Evolutionary conservation across 495 filamentous ascomycete genomes (phyloP).

Genomic region (Xylaria grammica): DNA sequence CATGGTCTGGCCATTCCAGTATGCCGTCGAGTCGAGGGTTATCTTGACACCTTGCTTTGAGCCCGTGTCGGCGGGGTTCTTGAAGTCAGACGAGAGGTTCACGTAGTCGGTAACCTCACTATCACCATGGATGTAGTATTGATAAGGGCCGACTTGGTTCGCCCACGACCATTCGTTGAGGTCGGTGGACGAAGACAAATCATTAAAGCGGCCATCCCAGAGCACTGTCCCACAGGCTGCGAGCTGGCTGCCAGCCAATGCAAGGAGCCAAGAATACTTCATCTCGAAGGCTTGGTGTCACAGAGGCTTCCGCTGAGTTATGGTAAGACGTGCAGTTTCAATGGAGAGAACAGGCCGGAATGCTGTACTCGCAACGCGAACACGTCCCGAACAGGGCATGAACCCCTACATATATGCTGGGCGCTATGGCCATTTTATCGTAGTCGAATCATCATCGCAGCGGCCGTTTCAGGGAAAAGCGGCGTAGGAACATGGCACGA

Average conservation of each 20-base stretch:
- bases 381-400: neutral
- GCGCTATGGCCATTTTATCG: neutral
- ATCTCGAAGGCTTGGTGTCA: neutral
- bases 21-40: conserved; percentile 64
- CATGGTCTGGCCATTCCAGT: conserved; percentile 67
- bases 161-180: conserved; percentile 67
- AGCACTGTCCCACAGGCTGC: conserved; percentile 49
- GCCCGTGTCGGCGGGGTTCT: conserved; percentile 66
- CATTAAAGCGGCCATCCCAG: conserved; percentile 69
- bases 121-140: conserved; percentile 75
- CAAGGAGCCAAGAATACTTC: conserved; percentile 18
- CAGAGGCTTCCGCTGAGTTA: neutral
- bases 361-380: neutral
- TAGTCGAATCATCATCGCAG: neutral
- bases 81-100: conserved; percentile 56
- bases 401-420: neutral
- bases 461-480: neutral
- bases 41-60: conserved; percentile 66
- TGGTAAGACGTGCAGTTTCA: neutral
- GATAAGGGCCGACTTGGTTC: conserved; percentile 69
- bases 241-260: conserved; percentile 20
- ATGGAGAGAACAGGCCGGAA: neutral
- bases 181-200: conserved; percentile 53
- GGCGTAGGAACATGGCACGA: neutral
- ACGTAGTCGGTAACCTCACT: conserved; percentile 62